phyloP scores from a whole-genome alignment of 768 basidiomycete genomes.

The Favolaschia claudopus region DNA sequence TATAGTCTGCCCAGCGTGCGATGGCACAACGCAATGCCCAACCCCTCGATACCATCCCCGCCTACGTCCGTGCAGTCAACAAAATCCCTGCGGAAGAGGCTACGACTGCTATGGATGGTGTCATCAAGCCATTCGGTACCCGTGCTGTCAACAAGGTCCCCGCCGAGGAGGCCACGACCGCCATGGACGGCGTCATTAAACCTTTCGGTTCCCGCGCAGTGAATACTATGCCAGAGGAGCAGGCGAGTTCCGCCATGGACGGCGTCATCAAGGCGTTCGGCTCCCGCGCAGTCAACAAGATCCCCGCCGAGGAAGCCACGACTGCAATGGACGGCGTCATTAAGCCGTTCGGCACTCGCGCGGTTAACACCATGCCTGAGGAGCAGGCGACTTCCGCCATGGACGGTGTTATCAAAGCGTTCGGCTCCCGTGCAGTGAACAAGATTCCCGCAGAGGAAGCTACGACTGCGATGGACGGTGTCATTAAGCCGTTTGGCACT shows the following conservation, averaged over 20 bases:
- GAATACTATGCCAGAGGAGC: constrained; percentile 40
- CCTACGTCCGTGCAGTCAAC: constrained; percentile 44
- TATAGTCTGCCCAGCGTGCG: constrained; percentile 26
- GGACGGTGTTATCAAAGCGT: constrained; percentile 42
- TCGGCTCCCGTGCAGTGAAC: constrained; percentile 39
- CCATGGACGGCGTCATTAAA: constrained; percentile 38
- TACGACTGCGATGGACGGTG: constrained; percentile 36
- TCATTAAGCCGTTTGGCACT: constrained; percentile 29
- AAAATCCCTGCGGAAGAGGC: constrained; percentile 35
- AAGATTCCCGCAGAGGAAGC: constrained; percentile 28
- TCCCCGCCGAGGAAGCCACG: constrained; percentile 26
- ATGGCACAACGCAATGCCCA: constrained; percentile 38
- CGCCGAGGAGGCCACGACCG: constrained; percentile 31
- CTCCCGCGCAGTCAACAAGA: constrained; percentile 33
- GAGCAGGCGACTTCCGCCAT: constrained; percentile 34
- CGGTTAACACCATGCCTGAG: constrained; percentile 26
- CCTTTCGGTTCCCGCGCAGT: constrained; percentile 13
- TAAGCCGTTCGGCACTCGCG: neutral
- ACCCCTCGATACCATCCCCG: constrained; percentile 50
- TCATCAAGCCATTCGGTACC: constrained; percentile 45
- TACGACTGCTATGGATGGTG: constrained; percentile 35
- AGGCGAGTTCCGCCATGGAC: constrained; percentile 44
- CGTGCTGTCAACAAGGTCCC: constrained; percentile 30
- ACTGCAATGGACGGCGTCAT: constrained; percentile 28
- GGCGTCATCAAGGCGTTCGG: constrained; percentile 43